Conservation (phyloP, 768 basidiomycete genomes). For the Hericium coralloides region DNA sequence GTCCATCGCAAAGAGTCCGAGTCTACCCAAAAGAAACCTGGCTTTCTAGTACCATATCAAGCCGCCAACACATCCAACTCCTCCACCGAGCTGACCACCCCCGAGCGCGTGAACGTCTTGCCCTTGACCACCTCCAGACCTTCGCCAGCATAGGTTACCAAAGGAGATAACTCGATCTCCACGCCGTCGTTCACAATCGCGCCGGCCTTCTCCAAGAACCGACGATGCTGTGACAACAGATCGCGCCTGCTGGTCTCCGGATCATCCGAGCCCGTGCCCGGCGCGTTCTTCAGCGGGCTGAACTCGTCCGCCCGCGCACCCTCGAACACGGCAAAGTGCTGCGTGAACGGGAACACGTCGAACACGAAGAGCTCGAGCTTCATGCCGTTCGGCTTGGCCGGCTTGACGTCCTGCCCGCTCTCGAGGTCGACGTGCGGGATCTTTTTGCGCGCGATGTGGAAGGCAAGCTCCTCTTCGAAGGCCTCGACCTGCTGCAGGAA, state of each 20-base stretch:
- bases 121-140: slow-evolving; percentile 75
- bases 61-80: slow-evolving; percentile 59
- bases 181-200: slow-evolving; percentile 62
- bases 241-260: slow-evolving; percentile 87
- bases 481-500: slow-evolving; percentile 72
- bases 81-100: slow-evolving; percentile 52
- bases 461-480: slow-evolving; percentile 85
- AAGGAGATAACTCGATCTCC: slow-evolving; percentile 86
- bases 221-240: slow-evolving; percentile 76
- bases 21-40: not conserved
- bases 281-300: slow-evolving; percentile 95
- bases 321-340: slow-evolving; percentile 79
- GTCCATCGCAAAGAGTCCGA: not conserved
- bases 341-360: slow-evolving; percentile 93
- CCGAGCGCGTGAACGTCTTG: slow-evolving; percentile 68
- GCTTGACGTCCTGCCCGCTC: slow-evolving; percentile 66
- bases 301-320: slow-evolving; percentile 87
- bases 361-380: slow-evolving; percentile 99
- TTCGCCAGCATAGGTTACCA: slow-evolving; percentile 88
- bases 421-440: slow-evolving; percentile 74
- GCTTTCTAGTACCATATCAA: slow-evolving; percentile 15
- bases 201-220: slow-evolving; percentile 77
- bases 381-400: slow-evolving; percentile 92
- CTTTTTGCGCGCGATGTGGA: slow-evolving; percentile 98
- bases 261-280: slow-evolving; percentile 83